These are phyloP conservation scores for Ophiosphaerella narmari DNA, from an alignment of 2,329 filamentous ascomycete species.

Conservation along the genomic window DNA sequence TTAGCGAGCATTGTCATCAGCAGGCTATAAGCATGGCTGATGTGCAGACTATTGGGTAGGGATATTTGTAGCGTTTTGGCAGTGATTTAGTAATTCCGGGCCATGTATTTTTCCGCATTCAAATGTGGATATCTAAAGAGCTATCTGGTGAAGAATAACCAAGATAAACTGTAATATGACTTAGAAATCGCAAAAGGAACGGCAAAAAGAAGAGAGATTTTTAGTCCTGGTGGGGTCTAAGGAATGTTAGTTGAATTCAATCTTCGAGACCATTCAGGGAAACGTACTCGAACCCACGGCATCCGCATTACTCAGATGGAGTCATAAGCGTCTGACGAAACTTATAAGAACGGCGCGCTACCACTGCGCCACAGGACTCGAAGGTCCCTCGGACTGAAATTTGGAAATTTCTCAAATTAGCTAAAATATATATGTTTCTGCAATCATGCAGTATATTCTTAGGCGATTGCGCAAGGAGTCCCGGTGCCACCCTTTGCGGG, in stretches of 20 bases:
- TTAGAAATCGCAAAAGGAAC: slow-evolving; percentile 1
- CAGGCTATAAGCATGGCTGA: too few species aligned
- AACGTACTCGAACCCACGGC: slow-evolving; percentile 48
- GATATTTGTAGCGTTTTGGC: too few species aligned
- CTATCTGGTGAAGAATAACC: neutral
- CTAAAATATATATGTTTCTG: neutral
- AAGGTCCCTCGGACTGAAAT: slow-evolving; percentile 19
- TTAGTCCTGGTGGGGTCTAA: slow-evolving; percentile 33
- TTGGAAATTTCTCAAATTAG: slow-evolving; percentile 10
- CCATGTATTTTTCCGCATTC: neutral
- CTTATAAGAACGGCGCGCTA: slow-evolving; percentile 57
- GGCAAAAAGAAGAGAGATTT: slow-evolving; percentile 2
- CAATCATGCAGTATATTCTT: too few species aligned
- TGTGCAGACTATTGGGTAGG: too few species aligned
- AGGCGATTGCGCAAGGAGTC: neutral
- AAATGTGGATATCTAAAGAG: neutral
- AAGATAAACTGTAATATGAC: too few species aligned
- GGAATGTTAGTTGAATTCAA: slow-evolving; percentile 1
- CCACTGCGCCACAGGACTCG: slow-evolving; percentile 53
- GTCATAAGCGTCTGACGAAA: slow-evolving; percentile 41
- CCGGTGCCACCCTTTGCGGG: neutral
- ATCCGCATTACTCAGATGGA: slow-evolving; percentile 50
- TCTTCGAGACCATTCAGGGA: too few species aligned
- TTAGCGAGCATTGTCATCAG: too few species aligned
- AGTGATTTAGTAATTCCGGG: neutral